phyloP scores from a whole-genome alignment of 148 eudicot species.

The Polygonum aviculare region DNA sequence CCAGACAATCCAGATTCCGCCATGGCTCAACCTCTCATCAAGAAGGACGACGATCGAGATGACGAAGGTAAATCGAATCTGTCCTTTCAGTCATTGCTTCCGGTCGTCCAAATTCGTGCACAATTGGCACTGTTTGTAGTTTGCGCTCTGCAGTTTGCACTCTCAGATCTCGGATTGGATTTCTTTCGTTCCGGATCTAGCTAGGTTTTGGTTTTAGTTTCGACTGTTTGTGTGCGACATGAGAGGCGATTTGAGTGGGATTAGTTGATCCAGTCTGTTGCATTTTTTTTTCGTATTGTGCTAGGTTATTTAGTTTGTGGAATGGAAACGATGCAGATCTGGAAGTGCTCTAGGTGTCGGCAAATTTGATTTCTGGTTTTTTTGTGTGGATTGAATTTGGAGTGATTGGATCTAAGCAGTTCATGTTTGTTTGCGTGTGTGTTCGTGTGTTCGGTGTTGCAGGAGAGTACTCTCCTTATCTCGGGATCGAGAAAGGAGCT shows the following conservation, averaged over 20 bases:
- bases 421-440: background rate
- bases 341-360: background rate
- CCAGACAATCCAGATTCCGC: conserved; percentile 15
- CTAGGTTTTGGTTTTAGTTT: no score
- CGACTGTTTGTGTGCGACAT: no score
- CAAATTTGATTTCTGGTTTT: background rate
- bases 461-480: conserved; percentile 83
- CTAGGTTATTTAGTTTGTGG: background rate
- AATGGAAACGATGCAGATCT: background rate
- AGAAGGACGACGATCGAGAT: conserved; percentile 92
- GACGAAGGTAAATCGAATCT: conserved; percentile 49
- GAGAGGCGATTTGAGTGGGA: no score
- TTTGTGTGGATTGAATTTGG: conserved; percentile 5
- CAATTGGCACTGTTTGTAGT: background rate
- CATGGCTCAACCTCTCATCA: conserved; percentile 80
- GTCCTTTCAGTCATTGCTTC: background rate
- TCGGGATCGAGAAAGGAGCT: conserved; percentile 93
- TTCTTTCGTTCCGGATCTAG: no score
- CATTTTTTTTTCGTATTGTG: background rate
- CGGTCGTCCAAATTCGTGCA: background rate
- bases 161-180: background rate
- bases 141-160: background rate
- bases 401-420: conserved; percentile 20
- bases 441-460: conserved; percentile 13
- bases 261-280: no score